Conservation (phyloP, 2,329 filamentous ascomycete species). For the Xylariales sp. region DNA sequence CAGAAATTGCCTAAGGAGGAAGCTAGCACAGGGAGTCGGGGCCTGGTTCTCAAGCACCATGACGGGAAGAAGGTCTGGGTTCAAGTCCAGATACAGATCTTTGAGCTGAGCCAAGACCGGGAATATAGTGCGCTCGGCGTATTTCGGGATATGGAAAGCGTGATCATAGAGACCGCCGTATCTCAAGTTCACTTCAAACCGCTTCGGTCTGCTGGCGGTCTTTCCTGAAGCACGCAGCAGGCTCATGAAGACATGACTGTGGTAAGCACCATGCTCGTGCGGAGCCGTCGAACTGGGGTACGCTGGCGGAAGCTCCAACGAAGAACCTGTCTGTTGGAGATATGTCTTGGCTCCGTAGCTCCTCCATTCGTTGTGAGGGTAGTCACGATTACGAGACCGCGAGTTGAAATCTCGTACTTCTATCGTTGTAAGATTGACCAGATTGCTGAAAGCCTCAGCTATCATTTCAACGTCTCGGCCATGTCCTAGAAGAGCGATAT, state of each 20-base stretch:
- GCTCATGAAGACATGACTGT: slow-evolving; percentile 32
- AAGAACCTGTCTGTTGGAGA: slow-evolving; percentile 27
- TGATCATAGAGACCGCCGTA: slow-evolving; percentile 28
- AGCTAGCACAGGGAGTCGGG: too few relatives aligned
- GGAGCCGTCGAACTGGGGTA: background rate
- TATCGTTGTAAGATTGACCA: slow-evolving; percentile 50
- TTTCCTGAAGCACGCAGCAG: slow-evolving; percentile 38
- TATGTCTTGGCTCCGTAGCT: slow-evolving; percentile 49
- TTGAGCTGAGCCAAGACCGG: slow-evolving; percentile 41
- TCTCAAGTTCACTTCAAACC: slow-evolving; percentile 45
- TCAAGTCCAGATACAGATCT: slow-evolving; percentile 37
- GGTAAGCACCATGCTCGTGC: slow-evolving; percentile 15
- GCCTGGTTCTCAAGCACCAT: background rate
- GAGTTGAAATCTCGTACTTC: slow-evolving; percentile 57
- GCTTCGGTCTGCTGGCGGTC: slow-evolving; percentile 31
- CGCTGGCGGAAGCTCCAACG: slow-evolving; percentile 9
- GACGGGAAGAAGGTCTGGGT: slow-evolving; percentile 7
- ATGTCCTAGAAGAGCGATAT: slow-evolving; percentile 31
- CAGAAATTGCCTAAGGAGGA: slow-evolving; percentile 31
- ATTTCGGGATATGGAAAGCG: slow-evolving; percentile 43
- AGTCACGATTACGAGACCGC: slow-evolving; percentile 44
- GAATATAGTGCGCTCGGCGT: slow-evolving; percentile 29
- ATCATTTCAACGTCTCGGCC: slow-evolving; percentile 51
- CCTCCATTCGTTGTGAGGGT: slow-evolving; percentile 36
- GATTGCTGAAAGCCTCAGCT: slow-evolving; percentile 47